Base-by-base conservation (phyloP, 345 rosid genomes). In the Populus pruinosa region DNA sequence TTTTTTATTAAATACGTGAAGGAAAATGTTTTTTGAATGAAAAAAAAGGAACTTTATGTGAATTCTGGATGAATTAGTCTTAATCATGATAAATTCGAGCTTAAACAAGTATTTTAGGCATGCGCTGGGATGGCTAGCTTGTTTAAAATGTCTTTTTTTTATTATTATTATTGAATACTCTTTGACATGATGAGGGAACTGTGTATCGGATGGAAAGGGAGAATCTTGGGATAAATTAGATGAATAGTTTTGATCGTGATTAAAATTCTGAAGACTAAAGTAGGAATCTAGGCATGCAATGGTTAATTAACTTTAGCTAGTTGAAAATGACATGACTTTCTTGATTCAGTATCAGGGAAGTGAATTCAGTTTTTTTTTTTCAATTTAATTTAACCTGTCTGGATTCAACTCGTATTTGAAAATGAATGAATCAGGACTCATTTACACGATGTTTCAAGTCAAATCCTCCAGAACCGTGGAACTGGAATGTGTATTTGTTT, bases 391-490 rank as follows among this genome's bases (percentile, higher is more conserved):
- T 47, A 47, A 47, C 5, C 5, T 47, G 11, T n/a, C 1, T 23
- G 29, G 13, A n/a, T 59, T 59, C 8, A 59, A 59, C 29, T 59
- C 63, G 10, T 21, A 59, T 9, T 59, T 59, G 23, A 23, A 6
- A 59, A 1, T 59, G 64, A 59, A 59, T n/a, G 29, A 59, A 59
- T 25, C 85, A 96, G 98, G 99, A 96, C 69, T 79, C 98, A 0
- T 94, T 96, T 82, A 96, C 99, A 3, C 80, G 97, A 67, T 96
- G 99, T 82, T 96, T 96, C 82, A 96, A 96, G 88, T 94, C 97
- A 14, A 96, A 83, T 89, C 87, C 95, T 33, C 94, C 92, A 5
- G 99, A 96, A 74, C 97, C 93, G 36, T 94, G 99, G 99, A 96
- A 91, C 78, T 94, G 99, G 97, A 96, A 96, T 78, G 77, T 96